Conservation (phyloP, 306 rosid species). For the Coriaria nepalensis region DNA sequence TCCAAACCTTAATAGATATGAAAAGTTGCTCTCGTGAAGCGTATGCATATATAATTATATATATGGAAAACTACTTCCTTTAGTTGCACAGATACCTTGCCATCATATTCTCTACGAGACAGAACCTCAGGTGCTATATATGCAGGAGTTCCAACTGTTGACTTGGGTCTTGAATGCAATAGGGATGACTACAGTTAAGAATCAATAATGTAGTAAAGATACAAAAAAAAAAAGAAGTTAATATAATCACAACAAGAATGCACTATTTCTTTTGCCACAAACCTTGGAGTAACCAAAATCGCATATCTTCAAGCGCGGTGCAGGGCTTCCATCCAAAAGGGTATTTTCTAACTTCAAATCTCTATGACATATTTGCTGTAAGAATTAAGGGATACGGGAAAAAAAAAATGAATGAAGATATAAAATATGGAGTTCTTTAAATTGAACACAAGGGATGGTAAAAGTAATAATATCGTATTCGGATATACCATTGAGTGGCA, state of each 20-base stretch:
- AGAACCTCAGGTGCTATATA: constrained; percentile 13
- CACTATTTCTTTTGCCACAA: not conserved
- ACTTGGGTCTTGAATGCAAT: constrained; percentile 55
- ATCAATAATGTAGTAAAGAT: not conserved
- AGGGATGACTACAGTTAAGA: constrained; percentile 33
- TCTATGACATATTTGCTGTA: constrained; percentile 54
- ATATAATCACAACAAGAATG: not conserved
- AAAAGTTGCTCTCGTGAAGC: too few species aligned
- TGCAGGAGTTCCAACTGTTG: constrained; percentile 42
- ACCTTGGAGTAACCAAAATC: constrained; percentile 12
- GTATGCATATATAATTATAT: too few species aligned
- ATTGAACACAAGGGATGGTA: not conserved
- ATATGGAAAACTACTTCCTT: not conserved
- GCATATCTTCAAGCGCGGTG: constrained; percentile 13
- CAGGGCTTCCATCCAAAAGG: constrained; percentile 22
- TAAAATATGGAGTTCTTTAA: not conserved
- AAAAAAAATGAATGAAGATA: not conserved
- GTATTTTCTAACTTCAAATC: constrained; percentile 58
- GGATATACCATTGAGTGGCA: constrained; percentile 12
- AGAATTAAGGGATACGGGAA: not conserved
- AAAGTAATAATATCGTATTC: not conserved
- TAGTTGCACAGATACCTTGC: constrained; percentile 6
- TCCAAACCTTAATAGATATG: too few species aligned
- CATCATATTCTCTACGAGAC: constrained; percentile 42
- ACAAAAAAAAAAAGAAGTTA: not conserved